Conservation (phyloP, 805 yeast genomes). For the Wickerhamomyces sydowiorum region DNA sequence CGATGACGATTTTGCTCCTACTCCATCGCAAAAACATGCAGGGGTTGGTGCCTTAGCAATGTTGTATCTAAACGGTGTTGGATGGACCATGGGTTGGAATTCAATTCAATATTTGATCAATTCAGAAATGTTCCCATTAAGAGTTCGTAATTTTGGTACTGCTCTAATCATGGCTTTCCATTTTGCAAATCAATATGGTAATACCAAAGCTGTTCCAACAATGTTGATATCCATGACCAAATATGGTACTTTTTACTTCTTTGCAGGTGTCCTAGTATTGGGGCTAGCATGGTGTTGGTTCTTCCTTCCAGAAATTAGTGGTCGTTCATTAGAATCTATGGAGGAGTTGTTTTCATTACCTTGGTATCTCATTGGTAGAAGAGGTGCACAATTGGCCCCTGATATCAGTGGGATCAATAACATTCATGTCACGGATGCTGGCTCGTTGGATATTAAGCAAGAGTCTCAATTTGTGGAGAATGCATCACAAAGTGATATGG, state of each 20-base stretch:
- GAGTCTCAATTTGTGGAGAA: slow-evolving; percentile 11
- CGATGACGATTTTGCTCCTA: slow-evolving; percentile 23
- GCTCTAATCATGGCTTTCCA: slow-evolving; percentile 50
- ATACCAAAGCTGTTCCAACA: slow-evolving; percentile 48
- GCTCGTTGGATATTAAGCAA: slow-evolving; percentile 10
- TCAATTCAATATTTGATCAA: slow-evolving; percentile 48
- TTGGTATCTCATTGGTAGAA: slow-evolving; percentile 54
- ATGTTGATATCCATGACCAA: slow-evolving; percentile 41
- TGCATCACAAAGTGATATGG: neutral
- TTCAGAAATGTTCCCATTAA: slow-evolving; percentile 49
- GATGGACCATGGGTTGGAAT: slow-evolving; percentile 59
- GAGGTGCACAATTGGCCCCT: slow-evolving; percentile 46
- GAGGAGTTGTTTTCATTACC: slow-evolving; percentile 37
- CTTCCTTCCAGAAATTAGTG: slow-evolving; percentile 32
- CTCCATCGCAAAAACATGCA: slow-evolving; percentile 30
- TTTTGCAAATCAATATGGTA: slow-evolving; percentile 52
- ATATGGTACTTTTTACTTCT: slow-evolving; percentile 48
- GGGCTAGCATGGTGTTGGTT: slow-evolving; percentile 36
- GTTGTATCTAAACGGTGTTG: slow-evolving; percentile 43
- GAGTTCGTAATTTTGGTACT: slow-evolving; percentile 43
- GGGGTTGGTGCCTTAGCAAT: slow-evolving; percentile 46
- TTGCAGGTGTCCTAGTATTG: slow-evolving; percentile 34
- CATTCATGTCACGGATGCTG: slow-evolving; percentile 14
- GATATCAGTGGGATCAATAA: slow-evolving; percentile 37
- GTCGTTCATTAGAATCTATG: slow-evolving; percentile 34